Base-by-base conservation (phyloP, 2,329 filamentous ascomycete genomes). In the Pseudopithomyces maydicus region DNA sequence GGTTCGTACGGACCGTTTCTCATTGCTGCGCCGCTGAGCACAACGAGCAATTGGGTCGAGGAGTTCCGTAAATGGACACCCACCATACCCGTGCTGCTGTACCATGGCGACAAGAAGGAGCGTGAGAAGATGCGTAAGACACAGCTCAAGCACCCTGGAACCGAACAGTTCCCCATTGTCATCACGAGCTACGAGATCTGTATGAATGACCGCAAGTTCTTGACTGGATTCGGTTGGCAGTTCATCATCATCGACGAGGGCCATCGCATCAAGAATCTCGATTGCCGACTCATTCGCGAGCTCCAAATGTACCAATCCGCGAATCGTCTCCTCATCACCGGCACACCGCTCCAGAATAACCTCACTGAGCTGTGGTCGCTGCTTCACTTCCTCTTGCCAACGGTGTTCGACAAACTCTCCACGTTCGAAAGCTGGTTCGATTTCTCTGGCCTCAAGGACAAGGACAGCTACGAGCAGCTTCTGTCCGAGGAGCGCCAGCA, bases 211-310 rank as follows among this genome's bases (percentile, higher is more conserved):
- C 87, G 91, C 36, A 89, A 92, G 51, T 88, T 88, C 35, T 79
- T 99, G 5, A 87, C 88, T 0, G 89, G 90, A 55, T 94, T 96
- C 55, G 89, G 92, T 35, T 99, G 95, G 95, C 92, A 96, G 52
- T 97, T 97, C 66, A 97, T 99, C 69, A 95, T 99, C 64, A 96
- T 99, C 59, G 94, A 99, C 65, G 95, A 99, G 77, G 95, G 95
- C 0, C 95, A 99, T 72, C 89, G 95, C 1, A 88, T 99, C 83
- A 99, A 99, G 80, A 99, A 99, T 63, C 89, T 96, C 61, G 93
- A 98, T 48, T 96, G 94, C 29, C 90, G 91, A 56, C 82, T 99
- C 0, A 97, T 98, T 61, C 89, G 91, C 46, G 92, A 97, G 64
- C 79, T 99, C 0, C 87, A 95, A 62, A 89, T 90, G 0, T 98